Base-by-base conservation (phyloP, 306 rosid genomes). In the Castanospermum australe region DNA sequence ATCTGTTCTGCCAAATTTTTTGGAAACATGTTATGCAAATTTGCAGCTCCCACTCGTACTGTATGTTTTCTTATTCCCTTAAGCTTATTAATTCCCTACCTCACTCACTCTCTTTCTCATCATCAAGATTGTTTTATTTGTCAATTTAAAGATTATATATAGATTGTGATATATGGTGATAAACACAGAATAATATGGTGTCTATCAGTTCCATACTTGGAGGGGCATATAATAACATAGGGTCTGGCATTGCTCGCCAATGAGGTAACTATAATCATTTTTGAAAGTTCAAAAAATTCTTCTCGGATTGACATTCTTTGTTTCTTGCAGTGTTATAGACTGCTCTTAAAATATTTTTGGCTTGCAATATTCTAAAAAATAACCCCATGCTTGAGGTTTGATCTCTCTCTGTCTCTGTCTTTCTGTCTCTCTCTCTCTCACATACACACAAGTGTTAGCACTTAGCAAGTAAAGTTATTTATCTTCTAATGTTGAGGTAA, bases 281-380 rank as follows among this genome's bases (percentile, higher is more conserved):
- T n/a, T n/a, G n/a, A n/a, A n/a, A n/a, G n/a, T n/a, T n/a, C n/a
- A n/a, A n/a, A n/a, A n/a, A n/a, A n/a, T n/a, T n/a, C n/a, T n/a
- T n/a, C n/a, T n/a, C n/a, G n/a, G n/a, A n/a, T n/a, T n/a, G n/a
- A n/a, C n/a, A n/a, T n/a, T n/a, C n/a, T n/a, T n/a, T n/a, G n/a
- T n/a, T n/a, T n/a, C n/a, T n/a, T n/a, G 5, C 79, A 90, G 95
- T 85, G 68, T 81, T 82, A 71, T 88, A 85, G 85, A 87, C 91
- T 9, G 90, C 92, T 36, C 82, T 85, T 18, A 87, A 81, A 68
- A 81, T 90, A 68, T 62, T 90, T 64, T 61, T 90, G 87, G 92
- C 92, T 61, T 88, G 88, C 84, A 79, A 84, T 72, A 88, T 90
- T 22, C 95, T 91, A 0, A 88, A 88, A 71, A 90, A 88, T 50